A percentile compares a stretch with the other conserved stretches of the same genome.
Evolutionary conservation across 2,329 filamentous ascomycete genomes (phyloP).

Genomic region (Metarhizium humberi): DNA sequence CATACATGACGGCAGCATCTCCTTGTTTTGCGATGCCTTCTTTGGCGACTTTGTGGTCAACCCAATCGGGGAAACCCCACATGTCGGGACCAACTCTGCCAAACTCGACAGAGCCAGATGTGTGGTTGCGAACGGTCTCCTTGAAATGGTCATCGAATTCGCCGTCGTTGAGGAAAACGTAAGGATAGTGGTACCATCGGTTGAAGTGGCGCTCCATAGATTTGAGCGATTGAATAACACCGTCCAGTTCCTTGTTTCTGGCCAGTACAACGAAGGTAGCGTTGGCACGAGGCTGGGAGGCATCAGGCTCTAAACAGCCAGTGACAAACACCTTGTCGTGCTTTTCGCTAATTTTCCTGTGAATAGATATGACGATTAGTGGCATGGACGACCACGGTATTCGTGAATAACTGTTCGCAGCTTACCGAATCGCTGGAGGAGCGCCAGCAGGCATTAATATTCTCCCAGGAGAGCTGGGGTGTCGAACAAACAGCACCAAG

Average conservation of each 20-base stretch:
- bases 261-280: constrained; percentile 93
- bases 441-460: constrained; percentile 83
- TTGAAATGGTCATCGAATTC: constrained; percentile 96
- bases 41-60: constrained; percentile 84
- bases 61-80: constrained; percentile 98
- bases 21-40: constrained; percentile 96
- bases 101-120: constrained; percentile 81
- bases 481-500: constrained; percentile 77
- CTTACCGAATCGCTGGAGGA: constrained; percentile 77
- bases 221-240: constrained; percentile 93
- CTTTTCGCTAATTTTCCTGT: constrained; percentile 90
- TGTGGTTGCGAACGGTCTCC: constrained; percentile 79
- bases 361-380: constrained; percentile 1
- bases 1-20: constrained; percentile 97
- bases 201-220: constrained; percentile 99
- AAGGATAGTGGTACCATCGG: constrained; percentile 96
- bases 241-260: constrained; percentile 90
- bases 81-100: constrained; percentile 83
- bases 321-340: constrained; percentile 94
- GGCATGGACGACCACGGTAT: not conserved
- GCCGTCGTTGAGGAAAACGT: constrained; percentile 95
- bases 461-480: constrained; percentile 72
- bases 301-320: constrained; percentile 77
- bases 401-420: not conserved
- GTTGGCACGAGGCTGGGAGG: constrained; percentile 73